These are phyloP conservation scores for Euphorbia pulcherrima DNA, from an alignment of 345 rosid genomes.

Conservation along the genomic window DNA sequence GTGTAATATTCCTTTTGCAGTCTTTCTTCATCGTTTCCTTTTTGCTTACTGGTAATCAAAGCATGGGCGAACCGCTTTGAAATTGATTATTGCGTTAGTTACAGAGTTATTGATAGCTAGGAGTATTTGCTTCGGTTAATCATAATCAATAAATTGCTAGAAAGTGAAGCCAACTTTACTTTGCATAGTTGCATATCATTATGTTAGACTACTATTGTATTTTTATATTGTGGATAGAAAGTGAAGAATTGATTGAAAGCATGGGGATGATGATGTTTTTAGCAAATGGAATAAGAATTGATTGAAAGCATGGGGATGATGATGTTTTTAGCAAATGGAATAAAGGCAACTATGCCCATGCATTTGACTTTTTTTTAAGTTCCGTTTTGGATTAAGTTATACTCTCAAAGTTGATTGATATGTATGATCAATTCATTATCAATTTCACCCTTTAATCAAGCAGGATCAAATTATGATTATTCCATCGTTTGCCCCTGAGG, in stretches of 20 bases:
- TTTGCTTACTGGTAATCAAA: neutral
- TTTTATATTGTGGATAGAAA: too few species aligned
- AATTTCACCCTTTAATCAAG: too few species aligned
- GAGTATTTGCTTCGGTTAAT: neutral
- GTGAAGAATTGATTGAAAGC: neutral
- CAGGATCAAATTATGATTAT: too few species aligned
- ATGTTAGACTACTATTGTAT: neutral
- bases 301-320: neutral
- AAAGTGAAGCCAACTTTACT: neutral
- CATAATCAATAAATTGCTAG: neutral
- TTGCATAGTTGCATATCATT: neutral
- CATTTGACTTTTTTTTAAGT: neutral
- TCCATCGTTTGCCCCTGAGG: too few species aligned
- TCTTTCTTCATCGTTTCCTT: neutral
- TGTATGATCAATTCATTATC: too few species aligned
- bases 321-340: slow-evolving; percentile 5
- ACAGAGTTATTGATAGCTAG: neutral
- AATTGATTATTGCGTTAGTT: neutral
- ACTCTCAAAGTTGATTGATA: too few species aligned
- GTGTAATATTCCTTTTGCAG: neutral
- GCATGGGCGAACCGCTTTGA: too few species aligned
- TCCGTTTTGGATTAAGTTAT: too few species aligned
- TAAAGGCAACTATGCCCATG: neutral
- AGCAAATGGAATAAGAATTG: neutral
- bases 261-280: slow-evolving; percentile 6